Evolutionary conservation across 2,329 filamentous ascomycete genomes (phyloP).

Genomic region (Ceratocystis smalleyi): DNA sequence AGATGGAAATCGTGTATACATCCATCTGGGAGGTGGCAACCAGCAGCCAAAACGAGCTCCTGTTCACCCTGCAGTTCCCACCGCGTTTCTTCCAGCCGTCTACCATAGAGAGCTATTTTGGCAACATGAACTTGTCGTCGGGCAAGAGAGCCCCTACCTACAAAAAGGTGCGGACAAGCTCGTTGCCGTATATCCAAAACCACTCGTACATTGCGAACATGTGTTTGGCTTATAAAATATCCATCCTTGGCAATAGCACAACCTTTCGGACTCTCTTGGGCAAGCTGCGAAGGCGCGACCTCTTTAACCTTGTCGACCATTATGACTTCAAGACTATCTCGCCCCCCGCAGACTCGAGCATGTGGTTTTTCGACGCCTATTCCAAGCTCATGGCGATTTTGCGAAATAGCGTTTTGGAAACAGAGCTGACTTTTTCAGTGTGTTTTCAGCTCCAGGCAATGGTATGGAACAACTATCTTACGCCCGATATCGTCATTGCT

Average conservation of each 20-base stretch:
- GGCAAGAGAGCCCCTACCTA: neutral
- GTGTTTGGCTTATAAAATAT: constrained; percentile 12
- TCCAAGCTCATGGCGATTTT: constrained; percentile 21
- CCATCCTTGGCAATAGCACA: neutral
- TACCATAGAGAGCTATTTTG: neutral
- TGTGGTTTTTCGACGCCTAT: constrained; percentile 12
- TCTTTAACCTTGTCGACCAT: constrained; percentile 3
- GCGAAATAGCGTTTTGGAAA: constrained; percentile 23
- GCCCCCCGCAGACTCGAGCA: neutral
- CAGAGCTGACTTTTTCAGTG: constrained; percentile 34
- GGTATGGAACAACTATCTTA: constrained; percentile 45
- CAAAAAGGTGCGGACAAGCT: constrained; percentile 4
- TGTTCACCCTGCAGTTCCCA: constrained; percentile 36
- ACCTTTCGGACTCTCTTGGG: neutral
- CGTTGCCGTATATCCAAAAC: neutral
- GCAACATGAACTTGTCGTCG: neutral
- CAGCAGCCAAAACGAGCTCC: constrained; percentile 27
- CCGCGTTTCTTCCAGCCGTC: constrained; percentile 33
- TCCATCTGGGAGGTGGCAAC: constrained; percentile 33
- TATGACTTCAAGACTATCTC: constrained; percentile 8
- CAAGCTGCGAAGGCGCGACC: constrained; percentile 1
- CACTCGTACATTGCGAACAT: constrained; percentile 5
- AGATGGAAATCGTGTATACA: constrained; percentile 35
- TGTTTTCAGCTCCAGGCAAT: constrained; percentile 49
- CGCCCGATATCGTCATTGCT: constrained; percentile 34